Evolutionary conservation across 257 asterid genomes (phyloP).

Genomic region (Forsythia viridissima): DNA sequence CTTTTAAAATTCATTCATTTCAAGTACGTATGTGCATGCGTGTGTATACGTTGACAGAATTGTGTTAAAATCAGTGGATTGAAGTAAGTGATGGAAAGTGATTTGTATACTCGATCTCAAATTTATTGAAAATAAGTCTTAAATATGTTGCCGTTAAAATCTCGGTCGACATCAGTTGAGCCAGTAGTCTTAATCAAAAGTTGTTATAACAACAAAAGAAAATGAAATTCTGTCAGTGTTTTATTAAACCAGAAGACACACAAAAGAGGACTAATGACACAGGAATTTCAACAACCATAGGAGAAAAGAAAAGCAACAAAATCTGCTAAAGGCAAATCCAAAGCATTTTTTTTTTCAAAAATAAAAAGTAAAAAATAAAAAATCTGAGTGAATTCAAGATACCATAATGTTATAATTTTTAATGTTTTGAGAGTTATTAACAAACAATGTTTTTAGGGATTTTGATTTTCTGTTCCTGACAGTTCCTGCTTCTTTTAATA

Average conservation of each 20-base stretch:
- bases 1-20: too few relatives aligned
- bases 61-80: too few relatives aligned
- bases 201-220: conserved; percentile 45
- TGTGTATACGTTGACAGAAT: too few relatives aligned
- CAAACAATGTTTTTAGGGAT: conserved; percentile 71
- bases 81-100: too few relatives aligned
- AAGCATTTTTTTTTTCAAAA: conserved; percentile 12
- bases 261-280: conserved; percentile 21
- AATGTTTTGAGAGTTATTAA: conserved; percentile 38
- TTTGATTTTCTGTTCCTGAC: conserved; percentile 65
- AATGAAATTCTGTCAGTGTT: conserved; percentile 47
- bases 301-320: not conserved
- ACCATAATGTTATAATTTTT: conserved; percentile 42
- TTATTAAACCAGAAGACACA: conserved; percentile 34
- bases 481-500: conserved; percentile 74
- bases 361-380: not conserved
- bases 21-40: too few relatives aligned
- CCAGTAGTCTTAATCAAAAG: conserved; percentile 18
- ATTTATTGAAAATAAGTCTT: not conserved
- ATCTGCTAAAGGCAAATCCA: conserved; percentile 15
- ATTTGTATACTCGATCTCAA: not conserved
- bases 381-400: conserved; percentile 23
- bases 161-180: not conserved
- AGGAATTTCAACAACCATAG: conserved; percentile 27
- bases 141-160: too few relatives aligned